These are phyloP conservation scores for Talaromyces funiculosus DNA, from an alignment of 2,329 filamentous ascomycete genomes.

Conservation along the genomic window DNA sequence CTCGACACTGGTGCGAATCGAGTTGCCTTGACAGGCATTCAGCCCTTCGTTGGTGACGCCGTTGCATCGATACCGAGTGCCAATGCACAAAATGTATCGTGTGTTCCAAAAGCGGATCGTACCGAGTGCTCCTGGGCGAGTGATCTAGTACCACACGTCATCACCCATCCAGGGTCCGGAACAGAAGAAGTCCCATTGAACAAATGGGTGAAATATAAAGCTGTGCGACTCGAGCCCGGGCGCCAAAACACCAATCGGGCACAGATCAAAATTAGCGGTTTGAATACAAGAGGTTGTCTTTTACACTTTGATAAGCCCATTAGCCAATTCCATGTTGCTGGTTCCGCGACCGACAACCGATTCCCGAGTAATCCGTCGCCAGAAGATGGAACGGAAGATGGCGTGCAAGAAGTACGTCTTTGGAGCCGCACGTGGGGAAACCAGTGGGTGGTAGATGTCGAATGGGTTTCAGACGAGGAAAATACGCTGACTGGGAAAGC, in stretches of 20 bases:
- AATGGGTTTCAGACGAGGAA: slow-evolving; percentile 46
- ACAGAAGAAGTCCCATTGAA: slow-evolving; percentile 37
- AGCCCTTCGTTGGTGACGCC: slow-evolving; percentile 61
- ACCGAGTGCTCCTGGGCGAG: slow-evolving; percentile 67
- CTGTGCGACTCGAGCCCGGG: slow-evolving; percentile 39
- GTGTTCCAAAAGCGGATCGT: slow-evolving; percentile 41
- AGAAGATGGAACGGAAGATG: slow-evolving; percentile 34
- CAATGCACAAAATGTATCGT: slow-evolving; percentile 55
- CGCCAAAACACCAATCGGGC: slow-evolving; percentile 35
- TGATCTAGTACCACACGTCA: slow-evolving; percentile 56
- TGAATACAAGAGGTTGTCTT: slow-evolving; percentile 73
- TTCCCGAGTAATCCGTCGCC: slow-evolving; percentile 57
- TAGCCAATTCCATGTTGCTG: slow-evolving; percentile 57
- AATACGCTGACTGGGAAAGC: slow-evolving; percentile 57
- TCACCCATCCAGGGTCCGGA: slow-evolving; percentile 35
- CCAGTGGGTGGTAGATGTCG: slow-evolving; percentile 69
- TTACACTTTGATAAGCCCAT: slow-evolving; percentile 67
- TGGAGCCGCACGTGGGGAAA: slow-evolving; percentile 78
- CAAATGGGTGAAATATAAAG: slow-evolving; percentile 64
- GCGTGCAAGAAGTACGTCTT: slow-evolving; percentile 64
- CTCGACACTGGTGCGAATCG: slow-evolving; percentile 65
- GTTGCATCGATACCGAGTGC: slow-evolving; percentile 66
- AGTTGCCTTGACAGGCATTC: slow-evolving; percentile 64
- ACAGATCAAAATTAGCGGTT: slow-evolving; percentile 60
- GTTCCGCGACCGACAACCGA: slow-evolving; percentile 52